Evolutionary conservation across 1,284 basidiomycete species (phyloP), one percentile per base, ranked within the genome.

Genomic region (Ustilago shanxiensis): DNA sequence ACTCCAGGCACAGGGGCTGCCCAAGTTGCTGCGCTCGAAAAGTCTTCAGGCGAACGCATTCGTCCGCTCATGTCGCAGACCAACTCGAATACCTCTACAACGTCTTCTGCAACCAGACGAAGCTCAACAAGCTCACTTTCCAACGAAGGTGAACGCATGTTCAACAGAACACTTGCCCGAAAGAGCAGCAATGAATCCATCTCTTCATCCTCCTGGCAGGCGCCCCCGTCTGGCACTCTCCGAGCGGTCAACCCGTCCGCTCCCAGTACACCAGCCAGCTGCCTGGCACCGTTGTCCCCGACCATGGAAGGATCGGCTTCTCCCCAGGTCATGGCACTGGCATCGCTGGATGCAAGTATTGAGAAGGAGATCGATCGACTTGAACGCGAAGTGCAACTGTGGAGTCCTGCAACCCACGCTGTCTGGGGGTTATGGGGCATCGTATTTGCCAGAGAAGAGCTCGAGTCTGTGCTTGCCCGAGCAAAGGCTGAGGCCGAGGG

Each of bases 361-460:
- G 80, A 81, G 44, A 72, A 66, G 44, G 83, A 85, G 60, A 62
- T 83, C 16, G 84, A 84, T 33, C 68, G 84, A 1, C 73, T 85
- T 11, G 84, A 85, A 37, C 60, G 76, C 22, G 84, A 85, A 60
- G 74, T 85, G 11, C 53, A 50, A 18, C 64, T 84, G 1, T 85
- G 81, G 82, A 74, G 76, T 29, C 77, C 83, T 1, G 84, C 84
- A 6, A 77, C 76, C 11, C 81, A 85, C 56, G 83, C 83, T 10
- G 73, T 82, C 22, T 85, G 84, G 84, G 84, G 77, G 4, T 60
- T 85, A 11, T 85, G 84, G 84, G 84, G 84, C 9, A 74, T 85
- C 33, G 82, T 83, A 1, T 82, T 84, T 60, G 82, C 82, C 3
- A 72, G 70, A 35, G 82, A 83, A 33, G 71, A 76, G 35, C 77